A percentile compares a stretch with the other conserved stretches of the same genome.
Evolutionary conservation across 768 basidiomycete genomes (phyloP).

Genomic region (Psilocybe cubensis): DNA sequence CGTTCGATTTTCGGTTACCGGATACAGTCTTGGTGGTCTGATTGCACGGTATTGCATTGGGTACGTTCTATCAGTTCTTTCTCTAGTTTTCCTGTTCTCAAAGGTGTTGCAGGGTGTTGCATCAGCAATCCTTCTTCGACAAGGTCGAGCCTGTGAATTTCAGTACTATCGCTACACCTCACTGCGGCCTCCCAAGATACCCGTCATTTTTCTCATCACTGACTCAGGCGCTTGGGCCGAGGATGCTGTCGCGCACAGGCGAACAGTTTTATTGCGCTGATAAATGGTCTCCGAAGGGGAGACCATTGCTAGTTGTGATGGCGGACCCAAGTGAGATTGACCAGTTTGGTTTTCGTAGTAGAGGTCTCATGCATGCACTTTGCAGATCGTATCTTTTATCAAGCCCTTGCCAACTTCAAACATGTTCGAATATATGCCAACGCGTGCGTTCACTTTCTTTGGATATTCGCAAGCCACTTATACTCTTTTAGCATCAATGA

Average conservation of each 20-base stretch:
- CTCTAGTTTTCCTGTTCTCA: background rate
- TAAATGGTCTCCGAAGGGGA: constrained; percentile 69
- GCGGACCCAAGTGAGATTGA: constrained; percentile 69
- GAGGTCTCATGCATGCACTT: background rate
- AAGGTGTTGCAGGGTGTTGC: constrained; percentile 50
- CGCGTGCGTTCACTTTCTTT: constrained; percentile 47
- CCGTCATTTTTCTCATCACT: constrained; percentile 61
- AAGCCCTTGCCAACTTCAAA: constrained; percentile 67
- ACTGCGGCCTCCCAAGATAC: constrained; percentile 74
- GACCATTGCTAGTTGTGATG: constrained; percentile 75
- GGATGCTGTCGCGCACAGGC: constrained; percentile 77
- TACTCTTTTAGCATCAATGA: constrained; percentile 60
- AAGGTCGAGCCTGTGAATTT: constrained; percentile 77
- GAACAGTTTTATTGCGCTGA: constrained; percentile 78
- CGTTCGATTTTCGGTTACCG: constrained; percentile 71
- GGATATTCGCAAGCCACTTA: constrained; percentile 1
- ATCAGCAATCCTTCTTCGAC: constrained; percentile 73
- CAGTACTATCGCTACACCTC: constrained; percentile 82
- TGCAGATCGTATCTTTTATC: constrained; percentile 75
- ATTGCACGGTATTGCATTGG: constrained; percentile 81
- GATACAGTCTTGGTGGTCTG: constrained; percentile 84
- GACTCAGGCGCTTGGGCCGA: constrained; percentile 61
- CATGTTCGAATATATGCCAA: constrained; percentile 83
- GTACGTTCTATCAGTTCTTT: constrained; percentile 35
- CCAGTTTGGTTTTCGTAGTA: background rate